These are phyloP conservation scores for Erythrobasidium yunnanense DNA, from an alignment of 768 basidiomycete species.

Conservation along the genomic window DNA sequence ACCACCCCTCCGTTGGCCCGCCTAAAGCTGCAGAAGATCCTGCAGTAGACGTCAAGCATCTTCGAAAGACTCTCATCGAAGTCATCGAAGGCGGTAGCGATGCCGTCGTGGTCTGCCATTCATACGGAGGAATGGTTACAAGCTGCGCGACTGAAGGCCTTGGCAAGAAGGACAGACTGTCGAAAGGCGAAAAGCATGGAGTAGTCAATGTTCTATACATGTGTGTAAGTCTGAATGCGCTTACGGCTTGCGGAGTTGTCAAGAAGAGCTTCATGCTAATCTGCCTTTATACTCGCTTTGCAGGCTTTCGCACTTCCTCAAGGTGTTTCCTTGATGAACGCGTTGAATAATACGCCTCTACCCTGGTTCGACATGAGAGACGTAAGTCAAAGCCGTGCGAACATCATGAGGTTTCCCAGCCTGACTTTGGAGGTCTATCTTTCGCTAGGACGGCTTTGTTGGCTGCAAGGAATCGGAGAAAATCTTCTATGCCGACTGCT, in stretches of 20 bases:
- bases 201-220: conserved; percentile 3
- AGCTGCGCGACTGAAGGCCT: not conserved
- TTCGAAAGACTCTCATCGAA: not conserved
- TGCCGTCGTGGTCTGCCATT: conserved; percentile 8
- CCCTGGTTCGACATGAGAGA: conserved; percentile 1
- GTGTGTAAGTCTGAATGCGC: not conserved
- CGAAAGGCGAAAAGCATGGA: not conserved
- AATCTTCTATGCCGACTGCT: conserved; percentile 23
- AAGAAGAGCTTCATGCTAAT: too few relatives aligned
- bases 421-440: too few relatives aligned
- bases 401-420: too few relatives aligned
- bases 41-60: not conserved
- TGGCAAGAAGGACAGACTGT: not conserved
- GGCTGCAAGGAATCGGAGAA: not conserved
- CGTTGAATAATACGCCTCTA: not conserved
- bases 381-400: not conserved
- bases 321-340: conserved; percentile 2
- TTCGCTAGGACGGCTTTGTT: conserved; percentile 3
- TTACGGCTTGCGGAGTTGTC: not conserved
- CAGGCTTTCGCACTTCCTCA: conserved; percentile 5
- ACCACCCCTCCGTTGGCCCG: not conserved
- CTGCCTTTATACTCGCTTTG: too few relatives aligned
- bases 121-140: conserved; percentile 7
- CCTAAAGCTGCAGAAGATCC: not conserved
- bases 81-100: conserved; percentile 1